Evolutionary conservation across 495 filamentous ascomycete species (phyloP), one percentile per base, ranked within the genome.

Genomic region (Ascobolus immersus): DNA sequence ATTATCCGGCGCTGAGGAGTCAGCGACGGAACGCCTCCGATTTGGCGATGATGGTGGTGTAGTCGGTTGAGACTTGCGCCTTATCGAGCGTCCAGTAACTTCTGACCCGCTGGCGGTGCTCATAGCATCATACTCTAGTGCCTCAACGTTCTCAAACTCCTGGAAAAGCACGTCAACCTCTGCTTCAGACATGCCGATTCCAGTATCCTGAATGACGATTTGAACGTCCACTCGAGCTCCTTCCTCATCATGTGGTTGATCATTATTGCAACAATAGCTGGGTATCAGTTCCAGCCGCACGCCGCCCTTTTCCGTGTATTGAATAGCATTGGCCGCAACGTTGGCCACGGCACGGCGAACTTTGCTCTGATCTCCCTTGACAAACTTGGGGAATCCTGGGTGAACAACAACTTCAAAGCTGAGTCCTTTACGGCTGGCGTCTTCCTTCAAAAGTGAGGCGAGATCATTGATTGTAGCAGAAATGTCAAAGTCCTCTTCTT

Each of bases 301-400:
- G 7, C 53, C 61, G 1, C 84, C 84, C n/a, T 57, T 36, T 0
- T 45, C 50, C 4, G 84, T 94, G 43, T 84, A 58, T 39, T 92
- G 69, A 18, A 94, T 67, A 1, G 82, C 81, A 48, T 94, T 92
- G 6, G 77, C 75, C 1, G 67, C 73, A 12, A 92, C 50, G 39
- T 92, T 94, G 0, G 69, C 64, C 17, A 94, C 67, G 0, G 69
- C 75, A 45, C 91, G 79, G 5, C 81, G 61, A 11, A 92, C 61
- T 12, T 71, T 64, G 24, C 75, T 61, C 39, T 73, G 73, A 49
- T 92, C 84, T 9, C 84, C 84, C 15, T 74, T 55, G 2, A 91
- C 78, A 11, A 59, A 51, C 27, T 53, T 54, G 4, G 84, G 84
- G 21, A 92, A 42, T 1, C 71, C 77, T 0, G 69, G 63, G 38